phyloP scores from a whole-genome alignment of 2,329 filamentous ascomycete genomes.

The Mariannaea sp. region DNA sequence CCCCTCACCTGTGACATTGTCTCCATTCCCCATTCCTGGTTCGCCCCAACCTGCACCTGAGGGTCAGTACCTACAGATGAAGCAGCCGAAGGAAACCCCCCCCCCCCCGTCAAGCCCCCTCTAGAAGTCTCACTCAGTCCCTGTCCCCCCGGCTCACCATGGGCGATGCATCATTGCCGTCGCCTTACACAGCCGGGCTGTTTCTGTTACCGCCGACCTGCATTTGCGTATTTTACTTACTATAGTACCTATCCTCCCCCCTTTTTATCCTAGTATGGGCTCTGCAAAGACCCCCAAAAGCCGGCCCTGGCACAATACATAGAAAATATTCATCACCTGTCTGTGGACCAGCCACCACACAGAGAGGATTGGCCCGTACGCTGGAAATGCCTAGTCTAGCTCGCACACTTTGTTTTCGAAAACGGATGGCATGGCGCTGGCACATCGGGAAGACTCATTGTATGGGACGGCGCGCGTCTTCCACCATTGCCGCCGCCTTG shows the following conservation, averaged over 20 bases:
- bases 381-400: too few species aligned
- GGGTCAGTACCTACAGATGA: not conserved
- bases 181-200: not conserved
- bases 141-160: too few species aligned
- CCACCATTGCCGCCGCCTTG: constrained; percentile 4
- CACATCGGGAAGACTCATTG: not conserved
- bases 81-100: too few species aligned
- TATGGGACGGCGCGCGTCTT: not conserved
- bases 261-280: not conserved
- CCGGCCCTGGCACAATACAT: not conserved
- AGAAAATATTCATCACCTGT: not conserved
- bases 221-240: constrained; percentile 3
- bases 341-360: not conserved
- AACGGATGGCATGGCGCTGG: too few species aligned
- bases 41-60: not conserved
- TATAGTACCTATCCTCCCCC: not conserved
- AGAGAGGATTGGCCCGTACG: too few species aligned
- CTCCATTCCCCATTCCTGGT: constrained; percentile 4
- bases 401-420: too few species aligned
- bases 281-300: not conserved
- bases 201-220: constrained; percentile 19
- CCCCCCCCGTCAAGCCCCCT: too few species aligned
- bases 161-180: too few species aligned
- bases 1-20: constrained; percentile 11
- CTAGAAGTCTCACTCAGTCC: too few species aligned